Conservation (phyloP, 2,329 filamentous ascomycete species). For the Fusarium sp. region DNA sequence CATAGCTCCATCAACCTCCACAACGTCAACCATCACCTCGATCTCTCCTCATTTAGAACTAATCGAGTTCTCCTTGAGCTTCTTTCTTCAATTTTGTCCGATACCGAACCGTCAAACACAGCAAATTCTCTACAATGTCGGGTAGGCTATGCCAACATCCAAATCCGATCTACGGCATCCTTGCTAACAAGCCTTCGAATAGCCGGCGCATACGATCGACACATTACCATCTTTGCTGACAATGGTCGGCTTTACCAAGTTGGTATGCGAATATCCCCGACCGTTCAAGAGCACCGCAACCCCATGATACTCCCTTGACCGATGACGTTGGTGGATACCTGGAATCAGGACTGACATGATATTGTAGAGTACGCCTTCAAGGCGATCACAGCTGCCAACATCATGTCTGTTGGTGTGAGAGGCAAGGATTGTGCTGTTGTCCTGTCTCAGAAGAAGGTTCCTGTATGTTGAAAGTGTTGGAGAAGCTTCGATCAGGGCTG, state of each 20-base stretch:
- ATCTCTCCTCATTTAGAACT: slow-evolving; percentile 16
- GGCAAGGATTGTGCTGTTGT: slow-evolving; percentile 98
- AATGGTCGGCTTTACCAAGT: slow-evolving; percentile 99
- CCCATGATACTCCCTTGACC: slow-evolving; percentile 25
- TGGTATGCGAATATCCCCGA: slow-evolving; percentile 69
- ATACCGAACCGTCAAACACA: slow-evolving; percentile 25
- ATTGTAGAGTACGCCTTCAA: slow-evolving; percentile 98
- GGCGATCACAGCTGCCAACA: slow-evolving; percentile 98
- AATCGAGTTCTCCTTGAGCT: slow-evolving; percentile 25
- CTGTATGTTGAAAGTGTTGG: slow-evolving; percentile 68
- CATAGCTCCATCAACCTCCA: slow-evolving; percentile 40
- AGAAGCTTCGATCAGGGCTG: slow-evolving; percentile 22
- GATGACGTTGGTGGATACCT: slow-evolving; percentile 28
- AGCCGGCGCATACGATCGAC: slow-evolving; percentile 90
- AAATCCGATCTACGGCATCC: slow-evolving; percentile 8
- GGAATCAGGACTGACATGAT: slow-evolving; percentile 37
- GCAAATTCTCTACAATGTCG: slow-evolving; percentile 60
- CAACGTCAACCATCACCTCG: slow-evolving; percentile 19
- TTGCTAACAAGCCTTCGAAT: slow-evolving; percentile 45
- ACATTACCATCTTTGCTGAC: slow-evolving; percentile 99
- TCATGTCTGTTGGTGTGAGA: slow-evolving; percentile 95
- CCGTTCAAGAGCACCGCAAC: slow-evolving; percentile 2
- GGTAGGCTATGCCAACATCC: slow-evolving; percentile 49
- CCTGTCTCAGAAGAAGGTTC: slow-evolving; percentile 99
- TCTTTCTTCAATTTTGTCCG: slow-evolving; percentile 5